Conservation (phyloP, 805 yeast species). For the Huiozyma sinensis region DNA sequence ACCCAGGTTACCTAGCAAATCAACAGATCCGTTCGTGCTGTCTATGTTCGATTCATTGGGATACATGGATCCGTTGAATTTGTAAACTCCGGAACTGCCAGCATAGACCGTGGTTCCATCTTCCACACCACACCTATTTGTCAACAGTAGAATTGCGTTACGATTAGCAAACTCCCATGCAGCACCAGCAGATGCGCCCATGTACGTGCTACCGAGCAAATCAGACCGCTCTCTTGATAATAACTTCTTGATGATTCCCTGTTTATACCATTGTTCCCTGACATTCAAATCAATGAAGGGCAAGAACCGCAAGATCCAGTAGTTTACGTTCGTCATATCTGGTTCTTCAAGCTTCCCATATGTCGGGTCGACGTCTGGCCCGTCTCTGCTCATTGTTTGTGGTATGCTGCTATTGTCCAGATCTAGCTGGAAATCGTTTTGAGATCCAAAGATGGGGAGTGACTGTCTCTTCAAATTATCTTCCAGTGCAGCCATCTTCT, state of each 20-base stretch:
- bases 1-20: slow-evolving; percentile 45
- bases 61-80: slow-evolving; percentile 36
- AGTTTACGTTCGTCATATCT: slow-evolving; percentile 43
- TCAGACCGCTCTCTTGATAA: slow-evolving; percentile 1
- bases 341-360: slow-evolving; percentile 30
- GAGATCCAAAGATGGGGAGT: slow-evolving; percentile 20
- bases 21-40: slow-evolving; percentile 39
- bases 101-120: slow-evolving; percentile 42
- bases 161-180: slow-evolving; percentile 21
- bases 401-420: slow-evolving; percentile 10
- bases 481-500: slow-evolving; percentile 5
- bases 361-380: neutral
- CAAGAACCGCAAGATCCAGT: slow-evolving; percentile 64
- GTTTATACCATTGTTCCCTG: slow-evolving; percentile 14
- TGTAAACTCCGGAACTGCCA: slow-evolving; percentile 54
- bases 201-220: slow-evolving; percentile 8
- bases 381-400: slow-evolving; percentile 5
- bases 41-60: slow-evolving; percentile 31
- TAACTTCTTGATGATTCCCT: slow-evolving; percentile 5
- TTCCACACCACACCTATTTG: slow-evolving; percentile 77
- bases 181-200: slow-evolving; percentile 13
- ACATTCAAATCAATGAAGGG: slow-evolving; percentile 41
- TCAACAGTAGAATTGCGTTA: slow-evolving; percentile 36
- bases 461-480: slow-evolving; percentile 6
- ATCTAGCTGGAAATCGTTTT: slow-evolving; percentile 16